Percentiles rank a stretch among this genome's conserved stretches.
These are phyloP conservation scores for Marasmius fiardii DNA, from an alignment of 1,284 basidiomycete genomes.

Conservation along the genomic window DNA sequence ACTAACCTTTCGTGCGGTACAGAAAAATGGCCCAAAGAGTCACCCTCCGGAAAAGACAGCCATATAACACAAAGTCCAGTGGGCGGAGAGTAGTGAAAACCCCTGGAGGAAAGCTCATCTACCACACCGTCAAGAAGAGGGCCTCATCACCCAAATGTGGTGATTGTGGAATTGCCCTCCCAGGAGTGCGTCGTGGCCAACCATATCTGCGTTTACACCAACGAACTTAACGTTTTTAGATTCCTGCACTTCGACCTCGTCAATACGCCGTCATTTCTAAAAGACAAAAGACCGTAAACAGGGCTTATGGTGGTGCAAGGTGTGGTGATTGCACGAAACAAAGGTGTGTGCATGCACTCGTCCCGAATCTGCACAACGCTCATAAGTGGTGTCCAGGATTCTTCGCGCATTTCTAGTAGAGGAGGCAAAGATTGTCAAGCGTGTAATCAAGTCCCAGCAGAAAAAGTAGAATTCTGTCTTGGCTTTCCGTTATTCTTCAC, in stretches of 20 bases:
- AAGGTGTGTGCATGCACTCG: conserved; percentile 54
- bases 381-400: conserved; percentile 55
- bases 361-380: neutral
- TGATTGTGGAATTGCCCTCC: conserved; percentile 90
- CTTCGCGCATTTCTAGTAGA: conserved; percentile 98
- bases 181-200: conserved; percentile 69
- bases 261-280: conserved; percentile 93
- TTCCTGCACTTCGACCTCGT: conserved; percentile 90
- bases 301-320: conserved; percentile 94
- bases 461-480: conserved; percentile 24
- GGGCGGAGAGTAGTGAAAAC: conserved; percentile 96
- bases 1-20: neutral
- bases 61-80: conserved; percentile 99
- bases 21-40: conserved; percentile 94
- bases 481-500: neutral
- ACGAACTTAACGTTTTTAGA: conserved; percentile 39
- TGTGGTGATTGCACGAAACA: conserved; percentile 92
- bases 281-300: conserved; percentile 90
- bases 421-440: conserved; percentile 99
- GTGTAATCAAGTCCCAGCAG: conserved; percentile 92
- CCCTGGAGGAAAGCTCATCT: conserved; percentile 89
- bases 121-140: conserved; percentile 89
- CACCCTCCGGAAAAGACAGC: conserved; percentile 97
- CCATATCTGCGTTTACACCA: neutral
- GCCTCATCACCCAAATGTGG: conserved; percentile 92